These are phyloP conservation scores for Teunomyces atbi DNA, from an alignment of 805 yeast genomes.

Conservation along the genomic window DNA sequence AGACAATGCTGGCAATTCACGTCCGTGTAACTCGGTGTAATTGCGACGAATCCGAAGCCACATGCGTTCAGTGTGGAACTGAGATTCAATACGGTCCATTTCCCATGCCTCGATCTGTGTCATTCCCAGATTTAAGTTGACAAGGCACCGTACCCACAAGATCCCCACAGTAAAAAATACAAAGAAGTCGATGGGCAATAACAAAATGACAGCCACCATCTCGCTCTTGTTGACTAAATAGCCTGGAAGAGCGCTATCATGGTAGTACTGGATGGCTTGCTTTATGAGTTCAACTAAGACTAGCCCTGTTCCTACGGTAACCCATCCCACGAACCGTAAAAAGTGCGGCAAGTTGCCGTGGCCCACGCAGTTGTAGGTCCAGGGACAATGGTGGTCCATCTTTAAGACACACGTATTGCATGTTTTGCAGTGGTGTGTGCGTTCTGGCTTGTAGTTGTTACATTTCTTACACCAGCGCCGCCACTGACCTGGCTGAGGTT, in stretches of 20 bases:
- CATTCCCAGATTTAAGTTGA: conserved; percentile 60
- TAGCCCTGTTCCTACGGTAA: conserved; percentile 49
- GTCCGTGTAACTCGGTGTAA: conserved; percentile 39
- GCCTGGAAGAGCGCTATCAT: conserved; percentile 50
- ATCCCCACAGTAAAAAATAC: conserved; percentile 59
- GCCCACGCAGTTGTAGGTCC: conserved; percentile 93
- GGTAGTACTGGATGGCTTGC: conserved; percentile 46
- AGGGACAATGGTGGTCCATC: conserved; percentile 94
- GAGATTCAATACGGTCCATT: conserved; percentile 70
- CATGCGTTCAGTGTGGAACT: conserved; percentile 54
- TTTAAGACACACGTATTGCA: conserved; percentile 74
- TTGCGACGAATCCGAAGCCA: conserved; percentile 50
- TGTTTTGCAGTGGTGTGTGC: conserved; percentile 82
- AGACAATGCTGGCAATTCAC: conserved; percentile 42
- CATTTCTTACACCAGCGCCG: conserved; percentile 74
- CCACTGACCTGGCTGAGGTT: conserved; percentile 53
- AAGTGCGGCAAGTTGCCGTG: conserved; percentile 76
- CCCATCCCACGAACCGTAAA: conserved; percentile 70
- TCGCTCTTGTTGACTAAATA: conserved; percentile 54
- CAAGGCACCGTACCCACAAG: conserved; percentile 59
- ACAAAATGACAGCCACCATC: conserved; percentile 51
- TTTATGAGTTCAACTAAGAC: conserved; percentile 42
- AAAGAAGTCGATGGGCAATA: conserved; percentile 55
- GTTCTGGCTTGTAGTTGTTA: conserved; percentile 68
- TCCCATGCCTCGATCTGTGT: conserved; percentile 96